Evolutionary conservation across 192 early-diverging fungal species (phyloP).

Genomic region (Umbelopsis ramanniana): DNA sequence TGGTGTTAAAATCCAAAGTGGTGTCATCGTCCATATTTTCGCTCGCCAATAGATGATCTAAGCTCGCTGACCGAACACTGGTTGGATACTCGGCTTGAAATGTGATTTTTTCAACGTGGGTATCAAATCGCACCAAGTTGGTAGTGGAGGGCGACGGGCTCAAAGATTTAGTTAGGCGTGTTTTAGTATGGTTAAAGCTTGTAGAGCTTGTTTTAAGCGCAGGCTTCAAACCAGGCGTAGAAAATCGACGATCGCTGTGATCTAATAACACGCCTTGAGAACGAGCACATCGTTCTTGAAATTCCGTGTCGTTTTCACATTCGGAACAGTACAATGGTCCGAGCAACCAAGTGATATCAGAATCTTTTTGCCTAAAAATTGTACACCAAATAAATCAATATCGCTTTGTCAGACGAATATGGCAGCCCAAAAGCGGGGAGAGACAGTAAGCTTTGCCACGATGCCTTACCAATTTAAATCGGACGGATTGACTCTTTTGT

Average conservation of each 20-base stretch:
- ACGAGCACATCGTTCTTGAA: constrained; percentile 16
- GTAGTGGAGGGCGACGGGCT: not conserved
- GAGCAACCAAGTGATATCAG: constrained; percentile 43
- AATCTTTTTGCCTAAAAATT: constrained; percentile 43
- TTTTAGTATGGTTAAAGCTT: not conserved
- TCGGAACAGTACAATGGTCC: constrained; percentile 20
- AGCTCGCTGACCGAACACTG: not conserved
- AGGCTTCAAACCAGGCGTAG: constrained; percentile 2
- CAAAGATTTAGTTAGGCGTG: not conserved
- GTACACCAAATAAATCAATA: too few relatives aligned
- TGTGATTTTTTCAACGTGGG: constrained; percentile 12
- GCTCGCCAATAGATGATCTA: not conserved
- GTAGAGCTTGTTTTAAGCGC: not conserved
- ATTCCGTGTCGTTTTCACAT: constrained; percentile 17
- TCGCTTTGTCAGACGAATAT: not conserved
- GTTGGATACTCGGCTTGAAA: constrained; percentile 16
- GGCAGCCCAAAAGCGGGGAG: not conserved
- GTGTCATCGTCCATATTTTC: not conserved
- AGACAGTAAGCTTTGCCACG: not conserved
- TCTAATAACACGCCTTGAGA: not conserved
- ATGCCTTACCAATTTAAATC: constrained; percentile 43
- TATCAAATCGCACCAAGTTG: constrained; percentile 14
- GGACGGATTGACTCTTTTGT: constrained; percentile 35
- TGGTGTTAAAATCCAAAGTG: not conserved
- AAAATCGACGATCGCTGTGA: not conserved